Evolutionary conservation across 1,139 yeast genomes (phyloP).

Genomic region (Geotrichum australiense): DNA sequence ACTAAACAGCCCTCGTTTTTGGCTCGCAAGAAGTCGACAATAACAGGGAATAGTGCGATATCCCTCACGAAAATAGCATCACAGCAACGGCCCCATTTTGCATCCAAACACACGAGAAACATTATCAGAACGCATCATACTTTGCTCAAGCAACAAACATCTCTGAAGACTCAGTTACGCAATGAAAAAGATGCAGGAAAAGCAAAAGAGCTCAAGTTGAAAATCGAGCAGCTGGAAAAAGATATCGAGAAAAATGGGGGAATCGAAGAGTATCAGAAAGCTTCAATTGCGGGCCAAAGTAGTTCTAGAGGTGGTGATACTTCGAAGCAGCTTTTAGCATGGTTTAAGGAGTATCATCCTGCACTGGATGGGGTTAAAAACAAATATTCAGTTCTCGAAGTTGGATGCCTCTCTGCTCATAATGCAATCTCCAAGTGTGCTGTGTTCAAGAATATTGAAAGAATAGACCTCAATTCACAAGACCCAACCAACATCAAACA

Average conservation of each 20-base stretch:
- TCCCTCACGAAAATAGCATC: constrained; percentile 12
- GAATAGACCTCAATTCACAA: constrained; percentile 80
- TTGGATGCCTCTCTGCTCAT: constrained; percentile 67
- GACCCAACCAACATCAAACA: constrained; percentile 53
- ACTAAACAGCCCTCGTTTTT: constrained; percentile 11
- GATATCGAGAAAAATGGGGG: constrained; percentile 34
- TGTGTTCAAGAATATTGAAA: constrained; percentile 36
- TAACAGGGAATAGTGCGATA: constrained; percentile 16
- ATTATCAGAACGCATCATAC: constrained; percentile 35
- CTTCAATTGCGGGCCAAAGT: constrained; percentile 80
- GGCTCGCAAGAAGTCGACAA: constrained; percentile 13
- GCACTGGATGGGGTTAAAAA: neutral
- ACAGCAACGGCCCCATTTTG: constrained; percentile 11
- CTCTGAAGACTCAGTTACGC: constrained; percentile 19
- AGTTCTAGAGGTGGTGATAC: constrained; percentile 82
- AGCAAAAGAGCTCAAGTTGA: constrained; percentile 54
- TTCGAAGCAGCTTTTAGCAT: constrained; percentile 61
- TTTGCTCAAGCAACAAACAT: constrained; percentile 29
- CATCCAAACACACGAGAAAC: constrained; percentile 26
- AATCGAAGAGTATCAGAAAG: constrained; percentile 65
- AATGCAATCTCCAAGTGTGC: constrained; percentile 56
- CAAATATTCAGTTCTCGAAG: constrained; percentile 51
- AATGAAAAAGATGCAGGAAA: neutral
- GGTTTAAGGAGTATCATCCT: constrained; percentile 43
- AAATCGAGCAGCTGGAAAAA: constrained; percentile 55